Percentiles rank a stretch among this genome's conserved stretches.
Evolutionary conservation across 352 stramenopile species (phyloP).

Genomic region (Globisporangium okanoganense): DNA sequence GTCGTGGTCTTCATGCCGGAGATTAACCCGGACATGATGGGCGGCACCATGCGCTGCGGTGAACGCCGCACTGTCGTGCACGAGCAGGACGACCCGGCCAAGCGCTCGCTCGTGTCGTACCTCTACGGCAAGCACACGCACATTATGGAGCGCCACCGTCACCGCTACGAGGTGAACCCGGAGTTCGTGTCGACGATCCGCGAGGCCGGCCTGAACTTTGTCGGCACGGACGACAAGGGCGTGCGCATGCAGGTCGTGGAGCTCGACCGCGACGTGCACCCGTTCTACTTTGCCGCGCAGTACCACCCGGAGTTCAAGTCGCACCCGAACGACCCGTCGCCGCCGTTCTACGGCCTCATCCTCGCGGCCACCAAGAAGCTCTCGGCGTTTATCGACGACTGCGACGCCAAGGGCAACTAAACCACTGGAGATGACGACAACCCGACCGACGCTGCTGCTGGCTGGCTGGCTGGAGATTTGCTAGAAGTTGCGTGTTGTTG

Average conservation of each 20-base stretch:
- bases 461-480: constrained; percentile 1
- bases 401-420: constrained; percentile 33
- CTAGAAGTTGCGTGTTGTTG: constrained; percentile 15
- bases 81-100: constrained; percentile 70
- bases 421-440: neutral
- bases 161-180: constrained; percentile 99
- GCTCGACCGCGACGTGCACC: constrained; percentile 92
- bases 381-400: constrained; percentile 54
- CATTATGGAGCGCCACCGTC: constrained; percentile 96
- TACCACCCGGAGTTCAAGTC: constrained; percentile 99
- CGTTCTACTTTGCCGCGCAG: constrained; percentile 99
- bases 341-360: constrained; percentile 97
- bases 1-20: constrained; percentile 99
- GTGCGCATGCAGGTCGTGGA: constrained; percentile 99
- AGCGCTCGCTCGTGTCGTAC: constrained; percentile 86
- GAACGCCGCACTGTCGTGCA: constrained; percentile 93
- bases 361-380: constrained; percentile 84
- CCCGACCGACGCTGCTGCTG: neutral
- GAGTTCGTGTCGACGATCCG: constrained; percentile 90
- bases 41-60: constrained; percentile 99
- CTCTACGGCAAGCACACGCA: constrained; percentile 87
- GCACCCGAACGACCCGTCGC: constrained; percentile 93
- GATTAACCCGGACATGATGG: constrained; percentile 97
- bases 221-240: constrained; percentile 95
- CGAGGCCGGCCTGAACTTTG: constrained; percentile 94